phyloP scores from a whole-genome alignment of 768 basidiomycete species.

The Xanthoconium stramineum region DNA sequence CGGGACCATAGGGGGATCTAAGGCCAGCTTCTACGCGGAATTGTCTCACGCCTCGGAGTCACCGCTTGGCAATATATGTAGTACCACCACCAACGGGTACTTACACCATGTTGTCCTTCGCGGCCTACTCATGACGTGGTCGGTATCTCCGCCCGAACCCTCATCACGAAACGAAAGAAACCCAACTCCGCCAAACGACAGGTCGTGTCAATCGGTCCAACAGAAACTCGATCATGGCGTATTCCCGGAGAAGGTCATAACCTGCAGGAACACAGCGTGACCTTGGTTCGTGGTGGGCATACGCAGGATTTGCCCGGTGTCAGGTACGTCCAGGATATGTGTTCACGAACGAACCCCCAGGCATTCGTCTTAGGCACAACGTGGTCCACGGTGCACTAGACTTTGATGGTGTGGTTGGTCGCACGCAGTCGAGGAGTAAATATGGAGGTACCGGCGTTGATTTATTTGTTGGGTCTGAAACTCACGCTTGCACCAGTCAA shows the following conservation, averaged over 20 bases:
- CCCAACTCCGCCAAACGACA: constrained; percentile 99
- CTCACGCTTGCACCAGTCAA: constrained; percentile 51
- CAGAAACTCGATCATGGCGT: constrained; percentile 82
- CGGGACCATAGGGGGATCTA: no score
- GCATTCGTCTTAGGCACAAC: constrained; percentile 68
- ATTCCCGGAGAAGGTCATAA: constrained; percentile 98
- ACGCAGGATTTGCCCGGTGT: constrained; percentile 98
- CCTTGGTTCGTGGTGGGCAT: constrained; percentile 90
- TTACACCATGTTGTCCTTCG: constrained; percentile 29
- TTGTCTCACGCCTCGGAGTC: no score
- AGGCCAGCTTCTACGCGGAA: no score
- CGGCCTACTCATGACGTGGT: constrained; percentile 20
- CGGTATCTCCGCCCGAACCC: constrained; percentile 82
- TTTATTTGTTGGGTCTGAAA: neutral
- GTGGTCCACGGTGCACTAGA: constrained; percentile 91
- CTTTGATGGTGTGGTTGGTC: constrained; percentile 84
- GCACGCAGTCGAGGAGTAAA: constrained; percentile 79
- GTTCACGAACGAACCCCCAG: neutral
- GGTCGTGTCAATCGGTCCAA: constrained; percentile 86
- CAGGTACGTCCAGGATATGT: constrained; percentile 53
- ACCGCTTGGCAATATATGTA: no score
- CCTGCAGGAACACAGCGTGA: constrained; percentile 95
- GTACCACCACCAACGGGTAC: no score
- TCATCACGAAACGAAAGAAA: constrained; percentile 88
- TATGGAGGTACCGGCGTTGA: constrained; percentile 71